Percentiles rank a stretch among this genome's conserved stretches.
Evolutionary conservation across 495 filamentous ascomycete genomes (phyloP).

Genomic region (Aspergillus biplanus): DNA sequence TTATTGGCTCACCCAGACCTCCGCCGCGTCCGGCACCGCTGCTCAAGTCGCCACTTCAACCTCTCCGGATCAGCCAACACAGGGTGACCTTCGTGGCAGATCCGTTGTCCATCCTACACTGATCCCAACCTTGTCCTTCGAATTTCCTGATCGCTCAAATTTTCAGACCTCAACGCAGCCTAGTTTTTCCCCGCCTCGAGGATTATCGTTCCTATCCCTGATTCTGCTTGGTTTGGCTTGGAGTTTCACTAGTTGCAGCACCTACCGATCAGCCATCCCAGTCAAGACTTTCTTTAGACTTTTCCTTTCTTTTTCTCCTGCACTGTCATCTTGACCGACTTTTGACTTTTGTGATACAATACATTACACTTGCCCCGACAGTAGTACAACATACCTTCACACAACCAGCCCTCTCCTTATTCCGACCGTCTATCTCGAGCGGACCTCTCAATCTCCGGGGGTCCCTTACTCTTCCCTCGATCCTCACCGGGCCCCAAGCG

Average conservation of each 20-base stretch:
- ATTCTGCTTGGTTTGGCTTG: constrained; percentile 24
- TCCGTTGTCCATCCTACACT: constrained; percentile 15
- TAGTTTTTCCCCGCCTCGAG: constrained; percentile 17
- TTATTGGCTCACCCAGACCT: constrained; percentile 14
- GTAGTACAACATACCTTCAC: constrained; percentile 42
- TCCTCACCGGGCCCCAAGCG: constrained; percentile 1
- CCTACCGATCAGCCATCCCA: constrained; percentile 26
- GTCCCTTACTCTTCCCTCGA: constrained; percentile 16
- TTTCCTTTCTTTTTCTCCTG: constrained; percentile 32
- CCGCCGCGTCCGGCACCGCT: constrained; percentile 11
- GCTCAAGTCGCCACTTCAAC: constrained; percentile 21
- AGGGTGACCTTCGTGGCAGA: constrained; percentile 17
- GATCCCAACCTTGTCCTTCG: constrained; percentile 14
- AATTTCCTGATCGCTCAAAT: constrained; percentile 12
- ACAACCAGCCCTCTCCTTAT: constrained; percentile 30
- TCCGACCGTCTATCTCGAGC: constrained; percentile 25
- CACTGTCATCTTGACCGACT: constrained; percentile 47
- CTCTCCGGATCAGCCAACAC: constrained; percentile 14
- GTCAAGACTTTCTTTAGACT: constrained; percentile 24
- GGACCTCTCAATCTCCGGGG: constrained; percentile 7
- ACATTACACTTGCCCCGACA: constrained; percentile 40
- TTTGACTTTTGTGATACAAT: constrained; percentile 47
- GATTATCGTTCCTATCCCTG: constrained; percentile 25
- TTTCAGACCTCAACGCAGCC: constrained; percentile 11
- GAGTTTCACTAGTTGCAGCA: constrained; percentile 30